Base-by-base conservation (phyloP, 352 stramenopile species). In the Pythium coloratum region DNA sequence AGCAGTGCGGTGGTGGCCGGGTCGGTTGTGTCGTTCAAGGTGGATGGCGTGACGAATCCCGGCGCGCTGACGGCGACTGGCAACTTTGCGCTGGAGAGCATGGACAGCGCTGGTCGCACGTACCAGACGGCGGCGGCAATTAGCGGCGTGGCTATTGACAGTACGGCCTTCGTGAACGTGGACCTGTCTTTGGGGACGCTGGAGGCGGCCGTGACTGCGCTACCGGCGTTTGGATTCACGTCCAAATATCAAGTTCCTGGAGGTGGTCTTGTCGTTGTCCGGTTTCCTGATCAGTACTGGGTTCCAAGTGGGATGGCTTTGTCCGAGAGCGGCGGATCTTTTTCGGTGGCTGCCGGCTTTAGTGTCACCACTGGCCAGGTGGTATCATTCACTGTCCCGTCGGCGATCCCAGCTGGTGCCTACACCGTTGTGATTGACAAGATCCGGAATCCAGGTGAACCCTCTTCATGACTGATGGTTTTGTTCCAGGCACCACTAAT, bases 1-100 rank as follows among this genome's bases (percentile, higher is more conserved):
- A 24, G 20, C 20, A 84, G 40, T 24, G 63, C 55, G 0, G 71
- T 86, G 38, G 14, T 47, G 2, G 60, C 66, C 9, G 69, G 76
- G 0, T 10, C 66, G 9, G 61, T 34, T 1, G 70, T 88, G 24
- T 78, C 77, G 36, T 84, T 89, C 66, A 67, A 73, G 47, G 46
- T 90, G 63, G 50, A 80, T 36, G 74, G 70, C 13, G 66, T 88
- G 24, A 85, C 75, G 64, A 90, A 90, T 62, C 75, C 77, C 60
- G 81, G 80, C 12, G 76, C 69, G 46, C 18, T 53, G 53, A 75
- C 70, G 42, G 70, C 63, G 44, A 82, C 78, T n/a, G 69, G 58
- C 14, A 64, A 63, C 16, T 90, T 88, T 59, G 30, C 54, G 3
- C 4, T 90, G 51, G 55, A 38, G 46, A 83, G 76, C 44, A 68